phyloP scores from a whole-genome alignment of 1,284 basidiomycete genomes.

The Ceratobasidium sp. region DNA sequence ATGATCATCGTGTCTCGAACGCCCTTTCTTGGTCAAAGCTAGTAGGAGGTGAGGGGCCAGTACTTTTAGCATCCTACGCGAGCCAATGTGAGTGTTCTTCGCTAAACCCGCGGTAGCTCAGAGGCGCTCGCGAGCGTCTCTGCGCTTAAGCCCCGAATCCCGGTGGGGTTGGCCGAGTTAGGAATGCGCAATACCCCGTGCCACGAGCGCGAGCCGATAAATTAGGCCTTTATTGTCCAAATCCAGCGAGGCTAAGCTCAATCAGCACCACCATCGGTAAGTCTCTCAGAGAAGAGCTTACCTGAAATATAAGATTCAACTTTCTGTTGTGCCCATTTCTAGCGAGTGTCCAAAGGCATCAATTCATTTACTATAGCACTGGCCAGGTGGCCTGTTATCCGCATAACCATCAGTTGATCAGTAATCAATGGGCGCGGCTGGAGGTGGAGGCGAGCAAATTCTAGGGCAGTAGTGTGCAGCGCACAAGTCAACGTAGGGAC shows the following conservation, averaged over 20 bases:
- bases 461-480: background rate
- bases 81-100: too few relatives aligned
- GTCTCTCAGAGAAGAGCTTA: background rate
- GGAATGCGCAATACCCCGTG: too few relatives aligned
- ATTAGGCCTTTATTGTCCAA: too few relatives aligned
- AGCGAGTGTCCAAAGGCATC: background rate
- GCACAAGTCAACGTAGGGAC: background rate
- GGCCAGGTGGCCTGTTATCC: background rate
- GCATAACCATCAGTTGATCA: background rate
- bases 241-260: background rate
- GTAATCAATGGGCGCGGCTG: background rate
- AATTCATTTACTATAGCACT: background rate
- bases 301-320: background rate
- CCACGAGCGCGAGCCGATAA: too few relatives aligned
- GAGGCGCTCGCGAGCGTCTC: too few relatives aligned
- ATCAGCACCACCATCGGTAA: background rate
- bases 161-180: too few relatives aligned
- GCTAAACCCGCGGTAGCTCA: too few relatives aligned
- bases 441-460: background rate
- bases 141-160: too few relatives aligned
- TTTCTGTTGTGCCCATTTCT: background rate
- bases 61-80: too few relatives aligned
- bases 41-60: too few relatives aligned
- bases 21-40: too few relatives aligned
- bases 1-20: too few relatives aligned